A percentile compares a stretch with the other conserved stretches of the same genome.
Evolutionary conservation across 176 grass and related monocot genomes (phyloP).

Genomic region (Triticum urartu): DNA sequence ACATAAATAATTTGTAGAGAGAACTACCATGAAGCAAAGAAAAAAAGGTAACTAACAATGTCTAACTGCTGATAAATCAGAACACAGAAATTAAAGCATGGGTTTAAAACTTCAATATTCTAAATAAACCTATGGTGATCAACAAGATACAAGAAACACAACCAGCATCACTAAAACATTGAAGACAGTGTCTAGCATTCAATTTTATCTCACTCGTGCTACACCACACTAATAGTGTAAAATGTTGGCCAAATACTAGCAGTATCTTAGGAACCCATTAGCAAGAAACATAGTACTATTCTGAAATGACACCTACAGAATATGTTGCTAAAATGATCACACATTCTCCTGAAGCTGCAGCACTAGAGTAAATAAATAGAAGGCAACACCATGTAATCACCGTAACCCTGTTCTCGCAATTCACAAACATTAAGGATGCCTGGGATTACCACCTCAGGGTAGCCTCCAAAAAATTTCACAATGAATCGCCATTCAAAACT

Average conservation of each 20-base stretch:
- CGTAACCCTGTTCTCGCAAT: background rate
- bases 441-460: background rate
- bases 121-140: background rate
- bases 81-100: conserved; percentile 10
- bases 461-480: background rate
- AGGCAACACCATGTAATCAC: background rate
- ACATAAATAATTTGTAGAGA: background rate
- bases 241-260: background rate
- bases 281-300: background rate
- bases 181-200: background rate
- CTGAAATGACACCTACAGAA: background rate
- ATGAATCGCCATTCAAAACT: background rate
- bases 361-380: background rate
- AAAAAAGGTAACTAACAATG: background rate
- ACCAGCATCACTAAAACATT: background rate
- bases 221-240: conserved; percentile 3
- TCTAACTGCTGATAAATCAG: background rate
- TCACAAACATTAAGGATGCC: background rate
- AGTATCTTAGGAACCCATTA: conserved; percentile 3
- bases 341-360: background rate
- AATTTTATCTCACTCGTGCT: background rate
- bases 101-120: background rate
- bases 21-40: background rate
- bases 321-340: background rate
- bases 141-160: background rate